Evolutionary conservation across 2,329 filamentous ascomycete species (phyloP).

Genomic region (Grosmannia penicillata): DNA sequence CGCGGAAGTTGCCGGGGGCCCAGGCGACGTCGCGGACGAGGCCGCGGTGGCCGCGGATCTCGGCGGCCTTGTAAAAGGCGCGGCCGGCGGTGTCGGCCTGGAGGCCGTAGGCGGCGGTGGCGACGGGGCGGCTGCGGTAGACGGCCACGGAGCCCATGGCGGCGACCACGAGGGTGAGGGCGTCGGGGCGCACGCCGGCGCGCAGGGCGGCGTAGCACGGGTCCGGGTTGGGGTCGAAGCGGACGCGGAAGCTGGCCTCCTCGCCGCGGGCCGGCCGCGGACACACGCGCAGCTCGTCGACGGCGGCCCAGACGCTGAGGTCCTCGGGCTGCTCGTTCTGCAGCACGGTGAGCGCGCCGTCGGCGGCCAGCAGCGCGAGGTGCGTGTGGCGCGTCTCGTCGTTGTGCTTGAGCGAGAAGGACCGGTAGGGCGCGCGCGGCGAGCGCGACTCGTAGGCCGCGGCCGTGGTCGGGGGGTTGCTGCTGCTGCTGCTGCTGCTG

Average conservation of each 20-base stretch:
- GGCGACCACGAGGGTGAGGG: conserved; percentile 69
- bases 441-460: conserved; percentile 41
- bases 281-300: conserved; percentile 66
- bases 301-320: conserved; percentile 56
- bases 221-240: conserved; percentile 78
- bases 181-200: conserved; percentile 67
- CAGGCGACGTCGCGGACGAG: conserved; percentile 81
- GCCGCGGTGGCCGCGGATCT: conserved; percentile 57
- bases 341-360: conserved; percentile 65
- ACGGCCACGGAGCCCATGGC: conserved; percentile 73
- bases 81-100: conserved; percentile 46
- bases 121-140: conserved; percentile 57
- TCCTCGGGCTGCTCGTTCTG: conserved; percentile 79
- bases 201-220: conserved; percentile 63
- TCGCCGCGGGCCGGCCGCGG: conserved; percentile 61
- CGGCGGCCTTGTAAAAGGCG: conserved; percentile 73
- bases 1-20: conserved; percentile 81
- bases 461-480: too few relatives aligned
- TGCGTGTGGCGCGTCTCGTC: conserved; percentile 69
- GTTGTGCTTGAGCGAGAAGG: conserved; percentile 72
- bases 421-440: conserved; percentile 55
- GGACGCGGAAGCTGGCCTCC: conserved; percentile 73
- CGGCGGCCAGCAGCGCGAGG: conserved; percentile 63
- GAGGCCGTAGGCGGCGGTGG: conserved; percentile 34
- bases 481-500: too few relatives aligned